Evolutionary conservation across 2,329 filamentous ascomycete genomes (phyloP).

Genomic region (Trichoderma citrinoviride): DNA sequence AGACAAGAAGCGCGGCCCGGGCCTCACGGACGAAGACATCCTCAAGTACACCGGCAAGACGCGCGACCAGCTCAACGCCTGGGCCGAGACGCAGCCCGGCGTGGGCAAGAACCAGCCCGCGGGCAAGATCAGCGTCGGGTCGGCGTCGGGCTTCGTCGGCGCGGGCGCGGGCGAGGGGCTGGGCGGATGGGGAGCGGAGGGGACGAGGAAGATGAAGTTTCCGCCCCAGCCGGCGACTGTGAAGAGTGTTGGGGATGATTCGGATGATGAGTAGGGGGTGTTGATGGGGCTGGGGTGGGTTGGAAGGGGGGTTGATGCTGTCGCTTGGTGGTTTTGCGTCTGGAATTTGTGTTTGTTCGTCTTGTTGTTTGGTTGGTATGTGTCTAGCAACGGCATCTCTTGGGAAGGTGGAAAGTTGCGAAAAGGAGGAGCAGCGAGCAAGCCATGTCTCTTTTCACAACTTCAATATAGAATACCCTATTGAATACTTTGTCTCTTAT

Average conservation of each 20-base stretch:
- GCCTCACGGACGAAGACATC: constrained; percentile 41
- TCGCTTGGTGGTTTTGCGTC: not conserved
- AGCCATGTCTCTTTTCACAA: too few species aligned
- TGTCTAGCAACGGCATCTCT: not conserved
- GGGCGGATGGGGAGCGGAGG: constrained; percentile 37
- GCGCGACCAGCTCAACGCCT: constrained; percentile 36
- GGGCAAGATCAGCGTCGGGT: constrained; percentile 34
- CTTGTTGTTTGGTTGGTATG: not conserved
- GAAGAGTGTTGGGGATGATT: constrained; percentile 12
- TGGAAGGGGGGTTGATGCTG: too few species aligned
- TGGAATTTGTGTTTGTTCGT: not conserved
- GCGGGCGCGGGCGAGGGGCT: constrained; percentile 31
- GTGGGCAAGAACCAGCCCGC: constrained; percentile 42
- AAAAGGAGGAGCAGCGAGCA: too few species aligned
- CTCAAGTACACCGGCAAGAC: constrained; percentile 43
- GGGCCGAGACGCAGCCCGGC: constrained; percentile 40
- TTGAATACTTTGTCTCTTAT: too few species aligned
- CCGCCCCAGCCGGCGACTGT: constrained; percentile 28
- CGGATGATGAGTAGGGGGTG: not conserved
- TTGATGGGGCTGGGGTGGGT: too few species aligned
- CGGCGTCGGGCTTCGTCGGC: constrained; percentile 33
- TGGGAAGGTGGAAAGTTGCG: not conserved
- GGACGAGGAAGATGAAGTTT: constrained; percentile 38
- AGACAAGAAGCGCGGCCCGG: constrained; percentile 32
- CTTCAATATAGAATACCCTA: too few species aligned